Evolutionary conservation across 2,329 filamentous ascomycete species (phyloP), one percentile per base, ranked within the genome.

Genomic region (Neopestalotiopsis sp.): DNA sequence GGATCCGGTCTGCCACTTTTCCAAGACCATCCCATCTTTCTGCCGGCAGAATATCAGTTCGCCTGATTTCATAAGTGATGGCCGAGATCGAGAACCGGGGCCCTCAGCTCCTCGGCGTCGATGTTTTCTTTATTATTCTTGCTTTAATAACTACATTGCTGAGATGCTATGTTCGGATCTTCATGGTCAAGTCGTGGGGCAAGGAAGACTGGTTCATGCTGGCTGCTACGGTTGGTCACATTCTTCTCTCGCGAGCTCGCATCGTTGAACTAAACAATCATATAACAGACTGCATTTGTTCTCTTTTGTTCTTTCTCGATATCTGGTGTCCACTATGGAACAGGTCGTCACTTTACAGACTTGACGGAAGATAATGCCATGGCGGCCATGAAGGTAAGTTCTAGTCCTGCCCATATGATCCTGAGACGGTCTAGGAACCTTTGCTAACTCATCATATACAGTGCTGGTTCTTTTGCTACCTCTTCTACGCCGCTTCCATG

Each of bases 401-500:
- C n/a, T 52, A 56, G 30, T 10, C 28, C 32, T 32, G 9, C n/a
- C 60, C 38, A 14, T 28, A 13, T n/a, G 32, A 10, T 28, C 4
- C 9, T 20, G 2, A 17, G 6, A 4, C 24, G 4, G 28, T 63
- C 28, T 59, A 24, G 17, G 24, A 24, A 12, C 34, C 9, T 28
- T 30, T 49, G 45, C 45, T 66, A 13, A 66, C n/a, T 52, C 14
- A n/a, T 52, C 45, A 56, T 20, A 17, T 67, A 28, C 56, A 67
- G 65, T 67, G 20, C 14, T 72, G 72, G 68, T 71, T 64, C 42
- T 67, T 71, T 12, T 71, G 70, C 49, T 72, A 73, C 45, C 64
- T 70, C 24, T 71, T 62, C 57, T 73, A 73, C 61, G 68, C 68
- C 42, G 20, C 62, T 17, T 70, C 69, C 45, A 73, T 73, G 70